A percentile compares a stretch with the other conserved stretches of the same genome.
phyloP scores from a whole-genome alignment of 148 eudicot genomes.

The Cornus suecica region DNA sequence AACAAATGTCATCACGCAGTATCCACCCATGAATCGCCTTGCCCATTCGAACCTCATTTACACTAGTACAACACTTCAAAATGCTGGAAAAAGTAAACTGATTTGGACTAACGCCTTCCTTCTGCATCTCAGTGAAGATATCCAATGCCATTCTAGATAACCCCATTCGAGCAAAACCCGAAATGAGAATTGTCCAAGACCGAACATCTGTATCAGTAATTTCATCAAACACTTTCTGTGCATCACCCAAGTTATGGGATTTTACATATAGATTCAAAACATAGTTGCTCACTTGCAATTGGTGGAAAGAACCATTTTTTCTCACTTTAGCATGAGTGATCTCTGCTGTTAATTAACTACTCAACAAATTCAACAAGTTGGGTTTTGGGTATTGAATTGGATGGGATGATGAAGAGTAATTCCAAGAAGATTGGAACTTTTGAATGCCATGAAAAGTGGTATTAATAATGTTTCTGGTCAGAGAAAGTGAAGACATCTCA shows the following conservation, averaged over 20 bases:
- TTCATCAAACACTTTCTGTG: constrained; percentile 73
- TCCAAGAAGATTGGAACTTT: constrained; percentile 1
- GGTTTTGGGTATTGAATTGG: constrained; percentile 15
- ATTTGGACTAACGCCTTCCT: constrained; percentile 54
- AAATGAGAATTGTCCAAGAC: constrained; percentile 66
- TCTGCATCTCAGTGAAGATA: constrained; percentile 46
- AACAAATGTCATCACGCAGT: constrained; percentile 36
- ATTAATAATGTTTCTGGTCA: not conserved
- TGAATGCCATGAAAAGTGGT: not conserved
- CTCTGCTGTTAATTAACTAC: constrained; percentile 17
- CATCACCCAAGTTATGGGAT: constrained; percentile 33
- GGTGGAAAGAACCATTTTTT: constrained; percentile 39
- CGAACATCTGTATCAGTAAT: constrained; percentile 63
- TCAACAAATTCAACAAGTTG: constrained; percentile 28
- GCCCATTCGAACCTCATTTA: constrained; percentile 36
- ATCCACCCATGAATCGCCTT: constrained; percentile 69
- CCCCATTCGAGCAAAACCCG: constrained; percentile 52
- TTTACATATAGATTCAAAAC: constrained; percentile 50
- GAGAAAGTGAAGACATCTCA: not conserved
- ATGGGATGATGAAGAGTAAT: constrained; percentile 12
- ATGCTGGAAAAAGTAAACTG: constrained; percentile 71
- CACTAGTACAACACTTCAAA: constrained; percentile 63
- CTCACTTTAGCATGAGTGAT: constrained; percentile 41
- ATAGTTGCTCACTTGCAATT: constrained; percentile 44
- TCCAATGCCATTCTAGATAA: constrained; percentile 36